Evolutionary conservation across 148 eudicot species (phyloP), one percentile per base, ranked within the genome.

Genomic region (Heliamphora exappendiculata): DNA sequence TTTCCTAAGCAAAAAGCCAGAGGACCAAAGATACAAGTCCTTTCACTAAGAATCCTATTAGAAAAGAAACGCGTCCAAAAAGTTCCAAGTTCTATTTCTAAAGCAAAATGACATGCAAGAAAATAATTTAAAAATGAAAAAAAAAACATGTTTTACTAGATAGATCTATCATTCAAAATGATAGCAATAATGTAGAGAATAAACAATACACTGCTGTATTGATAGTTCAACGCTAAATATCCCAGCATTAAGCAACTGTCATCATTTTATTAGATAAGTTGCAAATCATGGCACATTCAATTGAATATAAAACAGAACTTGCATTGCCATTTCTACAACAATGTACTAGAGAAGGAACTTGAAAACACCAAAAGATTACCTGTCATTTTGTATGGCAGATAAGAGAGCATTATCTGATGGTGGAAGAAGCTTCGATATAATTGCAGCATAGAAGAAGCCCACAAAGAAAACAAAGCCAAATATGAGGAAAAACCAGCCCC

Each of bases 361-460:
- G 36, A 20, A 34, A 7, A 36, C 13, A 36, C 42, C 47, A 53
- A 58, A 79, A 67, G 19, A 7, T 75, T 79, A 89, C 96, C 91
- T 84, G 80, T 91, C 97, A 37, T 51, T 74, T 81, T 88, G 93
- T 64, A 91, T 84, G 54, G 91, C 87, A 39, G 82, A 78, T 47
- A 89, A 65, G 11, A 88, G 26, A 20, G 82, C 80, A 81, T 87
- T 81, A 42, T 82, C 71, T 22, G 85, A 86, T 28, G 85, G 85
- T 44, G 91, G 86, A 42, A 88, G 81, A 75, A 91, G 77, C 89
- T 89, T 91, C 0, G 89, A 89, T 55, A 91, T 60, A 20, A 91
- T 50, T 36, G 90, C 87, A 77, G 88, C 84, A 76, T 85, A 89
- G 50, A 87, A 33, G 75, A 91, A 89, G 16, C 78, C 84, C 34